Conservation (phyloP, 345 rosid genomes). For the Trapa bicornis region DNA sequence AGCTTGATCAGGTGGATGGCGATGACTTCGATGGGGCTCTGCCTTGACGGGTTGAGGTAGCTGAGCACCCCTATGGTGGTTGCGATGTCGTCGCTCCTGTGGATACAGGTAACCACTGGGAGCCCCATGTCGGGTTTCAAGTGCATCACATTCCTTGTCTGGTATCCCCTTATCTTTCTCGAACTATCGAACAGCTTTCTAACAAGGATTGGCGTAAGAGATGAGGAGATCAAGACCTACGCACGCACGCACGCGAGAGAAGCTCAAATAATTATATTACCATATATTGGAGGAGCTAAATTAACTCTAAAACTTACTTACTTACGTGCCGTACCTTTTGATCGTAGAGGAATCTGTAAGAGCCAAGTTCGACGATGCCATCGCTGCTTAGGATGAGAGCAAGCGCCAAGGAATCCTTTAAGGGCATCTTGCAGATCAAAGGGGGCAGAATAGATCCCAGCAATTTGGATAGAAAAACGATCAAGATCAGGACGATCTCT, state of each 20-base stretch:
- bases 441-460: constrained; percentile 4
- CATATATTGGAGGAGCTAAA: too few species aligned
- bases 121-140: constrained; percentile 22
- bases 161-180: constrained; percentile 40
- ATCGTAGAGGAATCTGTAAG: constrained; percentile 4
- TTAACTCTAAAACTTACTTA: too few species aligned
- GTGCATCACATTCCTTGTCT: constrained; percentile 24
- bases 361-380: constrained; percentile 12
- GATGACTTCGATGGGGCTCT: constrained; percentile 22
- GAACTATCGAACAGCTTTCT: constrained; percentile 35
- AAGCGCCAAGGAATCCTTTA: constrained; percentile 8
- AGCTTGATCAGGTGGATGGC: constrained; percentile 49
- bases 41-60: constrained; percentile 18
- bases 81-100: constrained; percentile 29
- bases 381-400: constrained; percentile 9
- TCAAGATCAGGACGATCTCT: constrained; percentile 1
- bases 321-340: neutral
- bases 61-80: constrained; percentile 25
- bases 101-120: constrained; percentile 39
- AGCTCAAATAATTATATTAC: too few species aligned
- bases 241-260: too few species aligned
- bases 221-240: constrained; percentile 5
- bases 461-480: constrained; percentile 1
- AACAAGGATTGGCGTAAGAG: constrained; percentile 28
- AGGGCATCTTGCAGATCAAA: constrained; percentile 7